These are phyloP conservation scores for Phytopythium aichiense DNA, from an alignment of 352 stramenopile genomes.

Conservation along the genomic window DNA sequence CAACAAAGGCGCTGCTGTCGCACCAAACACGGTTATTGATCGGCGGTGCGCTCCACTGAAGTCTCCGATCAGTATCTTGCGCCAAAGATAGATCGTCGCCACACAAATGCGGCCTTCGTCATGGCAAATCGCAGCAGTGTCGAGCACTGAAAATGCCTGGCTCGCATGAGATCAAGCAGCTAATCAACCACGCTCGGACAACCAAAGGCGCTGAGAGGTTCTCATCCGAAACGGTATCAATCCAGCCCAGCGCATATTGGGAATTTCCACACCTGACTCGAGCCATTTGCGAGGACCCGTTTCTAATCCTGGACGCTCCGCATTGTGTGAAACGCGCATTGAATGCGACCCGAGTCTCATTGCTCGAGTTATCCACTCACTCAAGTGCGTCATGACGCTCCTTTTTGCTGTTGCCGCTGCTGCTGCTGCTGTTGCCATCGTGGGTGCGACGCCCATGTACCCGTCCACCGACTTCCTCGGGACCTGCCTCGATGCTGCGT, in stretches of 20 bases:
- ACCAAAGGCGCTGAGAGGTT: not conserved
- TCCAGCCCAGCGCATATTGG: not conserved
- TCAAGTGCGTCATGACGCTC: not conserved
- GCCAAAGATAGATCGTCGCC: not conserved
- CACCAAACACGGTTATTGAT: too few species aligned
- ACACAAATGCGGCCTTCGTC: not conserved
- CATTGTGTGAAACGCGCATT: too few species aligned
- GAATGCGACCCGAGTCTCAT: too few species aligned
- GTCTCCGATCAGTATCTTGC: not conserved
- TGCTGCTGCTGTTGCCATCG: not conserved
- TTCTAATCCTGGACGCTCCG: not conserved
- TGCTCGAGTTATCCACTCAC: too few species aligned
- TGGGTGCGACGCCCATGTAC: not conserved
- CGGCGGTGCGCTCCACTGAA: too few species aligned
- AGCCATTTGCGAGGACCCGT: not conserved
- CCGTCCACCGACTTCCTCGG: slow-evolving; percentile 40
- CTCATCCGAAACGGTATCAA: not conserved
- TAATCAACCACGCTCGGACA: not conserved
- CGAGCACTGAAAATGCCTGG: not conserved
- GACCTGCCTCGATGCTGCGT: slow-evolving; percentile 33
- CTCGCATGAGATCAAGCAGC: not conserved
- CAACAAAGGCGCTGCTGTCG: too few species aligned
- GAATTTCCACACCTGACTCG: not conserved
- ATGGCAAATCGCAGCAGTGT: too few species aligned
- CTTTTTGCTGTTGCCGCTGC: not conserved